These are phyloP conservation scores for Eucalyptus marginata DNA, from an alignment of 345 rosid species.

Conservation along the genomic window DNA sequence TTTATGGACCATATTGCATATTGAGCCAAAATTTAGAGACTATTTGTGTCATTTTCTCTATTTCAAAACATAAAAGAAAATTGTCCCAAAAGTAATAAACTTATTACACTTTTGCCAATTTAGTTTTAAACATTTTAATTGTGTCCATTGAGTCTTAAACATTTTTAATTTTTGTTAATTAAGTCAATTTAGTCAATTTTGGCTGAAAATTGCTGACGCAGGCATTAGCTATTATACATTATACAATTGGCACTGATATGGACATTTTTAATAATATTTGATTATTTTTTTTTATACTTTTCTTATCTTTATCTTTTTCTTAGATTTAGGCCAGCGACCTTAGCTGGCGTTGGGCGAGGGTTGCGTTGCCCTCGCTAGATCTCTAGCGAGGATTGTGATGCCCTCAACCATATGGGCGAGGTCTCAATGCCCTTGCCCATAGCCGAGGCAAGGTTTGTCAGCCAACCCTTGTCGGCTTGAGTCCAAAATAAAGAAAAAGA, in stretches of 20 bases:
- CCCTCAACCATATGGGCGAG: neutral
- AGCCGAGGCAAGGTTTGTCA: neutral
- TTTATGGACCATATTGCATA: neutral
- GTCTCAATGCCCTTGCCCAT: too few species aligned
- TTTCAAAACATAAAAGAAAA: too few species aligned
- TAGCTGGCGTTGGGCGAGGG: neutral
- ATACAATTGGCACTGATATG: neutral
- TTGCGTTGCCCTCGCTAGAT: neutral
- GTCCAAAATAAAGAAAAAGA: neutral
- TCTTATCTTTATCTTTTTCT: too few species aligned
- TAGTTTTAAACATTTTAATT: too few species aligned
- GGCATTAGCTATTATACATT: too few species aligned
- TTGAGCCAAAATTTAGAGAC: neutral
- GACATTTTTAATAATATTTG: neutral
- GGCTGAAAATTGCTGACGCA: rapidly evolving
- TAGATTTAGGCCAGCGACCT: neutral
- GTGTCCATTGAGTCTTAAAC: too few species aligned
- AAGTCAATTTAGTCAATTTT: too few species aligned
- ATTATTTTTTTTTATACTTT: too few species aligned
- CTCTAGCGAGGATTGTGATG: neutral
- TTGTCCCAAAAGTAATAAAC: neutral
- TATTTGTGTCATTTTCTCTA: neutral
- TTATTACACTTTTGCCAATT: neutral
- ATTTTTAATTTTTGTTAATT: too few species aligned
- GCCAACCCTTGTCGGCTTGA: neutral